Evolutionary conservation across 106 monocot species (phyloP), one percentile per base, ranked within the genome.

Genomic region (Dendrobium huoshanense): DNA sequence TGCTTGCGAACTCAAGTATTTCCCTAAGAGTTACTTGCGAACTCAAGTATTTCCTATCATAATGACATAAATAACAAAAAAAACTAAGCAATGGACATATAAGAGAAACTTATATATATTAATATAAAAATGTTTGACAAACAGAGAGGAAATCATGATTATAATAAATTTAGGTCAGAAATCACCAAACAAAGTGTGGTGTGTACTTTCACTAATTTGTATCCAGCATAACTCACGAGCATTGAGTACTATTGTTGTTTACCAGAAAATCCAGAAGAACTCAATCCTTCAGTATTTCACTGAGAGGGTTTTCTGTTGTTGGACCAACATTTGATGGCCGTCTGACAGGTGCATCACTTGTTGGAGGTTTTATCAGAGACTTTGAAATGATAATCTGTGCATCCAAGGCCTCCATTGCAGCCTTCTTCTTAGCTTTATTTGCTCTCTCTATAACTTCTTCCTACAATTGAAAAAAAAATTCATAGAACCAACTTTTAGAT

Each of bases 391-490:
- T 49, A 9, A 49, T 67, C 64, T 80, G 79, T 47, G 72, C 82
- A n/a, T 85, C 85, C 40, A 75, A 81, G n/a, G 79, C 86, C 77
- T 93, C 90, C 49, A 88, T 43, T 75, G 90, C 93, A 51, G 93
- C 93, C 88, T 82, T 86, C 43, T 88, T 90, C 80, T 90, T 90
- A 6, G 93, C 88, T 77, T 72, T 90, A 61, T 85, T 85, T 17
- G 93, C 93, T 80, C 88, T 88, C 78, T 85, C 78, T 48, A 90
- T 18, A 29, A 93, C 90, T 84, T 93, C 93, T 48, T 93, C 93
- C 93, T 93, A 85, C 65, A 82, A 9, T 64, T 41, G 42, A 74
- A 15, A 25, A 76, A 76, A 1, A 9, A 13, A n/a, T 27, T 19
- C 8, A 44, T 44, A 22, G 41, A 41, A 74, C 3, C n/a, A 18